Percentiles rank a stretch among this genome's conserved stretches.
phyloP scores from a whole-genome alignment of 345 rosid species.

The Trapa incisa region DNA sequence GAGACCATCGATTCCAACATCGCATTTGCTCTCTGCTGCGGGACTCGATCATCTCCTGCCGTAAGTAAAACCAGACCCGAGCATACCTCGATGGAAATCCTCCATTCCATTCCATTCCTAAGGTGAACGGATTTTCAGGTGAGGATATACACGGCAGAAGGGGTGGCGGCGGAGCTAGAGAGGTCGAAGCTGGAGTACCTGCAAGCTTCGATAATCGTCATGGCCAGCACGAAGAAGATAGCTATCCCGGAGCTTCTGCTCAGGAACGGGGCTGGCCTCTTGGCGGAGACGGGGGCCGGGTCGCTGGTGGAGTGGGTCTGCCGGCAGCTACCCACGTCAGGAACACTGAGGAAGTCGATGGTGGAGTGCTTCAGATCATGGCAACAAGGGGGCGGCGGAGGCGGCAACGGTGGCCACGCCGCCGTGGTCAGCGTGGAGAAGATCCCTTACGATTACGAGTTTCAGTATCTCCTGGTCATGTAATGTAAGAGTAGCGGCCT shows the following conservation, averaged over 20 bases:
- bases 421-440: constrained; percentile 39
- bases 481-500: constrained; percentile 24
- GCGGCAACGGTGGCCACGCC: constrained; percentile 28
- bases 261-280: constrained; percentile 43
- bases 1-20: constrained; percentile 54
- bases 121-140: constrained; percentile 33
- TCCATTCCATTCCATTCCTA: no score
- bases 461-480: constrained; percentile 70
- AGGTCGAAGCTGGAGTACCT: constrained; percentile 79
- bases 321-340: constrained; percentile 76
- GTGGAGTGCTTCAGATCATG: constrained; percentile 65
- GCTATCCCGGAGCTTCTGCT: constrained; percentile 69
- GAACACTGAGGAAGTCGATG: constrained; percentile 71
- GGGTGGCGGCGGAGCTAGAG: constrained; percentile 52
- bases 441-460: constrained; percentile 72
- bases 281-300: constrained; percentile 42
- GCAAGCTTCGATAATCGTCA: constrained; percentile 70
- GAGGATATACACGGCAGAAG: constrained; percentile 70
- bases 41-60: constrained; percentile 87
- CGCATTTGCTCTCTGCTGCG: constrained; percentile 75
- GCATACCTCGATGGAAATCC: no score
- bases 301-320: constrained; percentile 78
- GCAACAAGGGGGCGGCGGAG: constrained; percentile 1
- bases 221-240: constrained; percentile 39
- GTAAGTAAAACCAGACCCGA: constrained; percentile 24